Evolutionary conservation across 768 basidiomycete genomes (phyloP).

Genomic region (Crepidotus variabilis): DNA sequence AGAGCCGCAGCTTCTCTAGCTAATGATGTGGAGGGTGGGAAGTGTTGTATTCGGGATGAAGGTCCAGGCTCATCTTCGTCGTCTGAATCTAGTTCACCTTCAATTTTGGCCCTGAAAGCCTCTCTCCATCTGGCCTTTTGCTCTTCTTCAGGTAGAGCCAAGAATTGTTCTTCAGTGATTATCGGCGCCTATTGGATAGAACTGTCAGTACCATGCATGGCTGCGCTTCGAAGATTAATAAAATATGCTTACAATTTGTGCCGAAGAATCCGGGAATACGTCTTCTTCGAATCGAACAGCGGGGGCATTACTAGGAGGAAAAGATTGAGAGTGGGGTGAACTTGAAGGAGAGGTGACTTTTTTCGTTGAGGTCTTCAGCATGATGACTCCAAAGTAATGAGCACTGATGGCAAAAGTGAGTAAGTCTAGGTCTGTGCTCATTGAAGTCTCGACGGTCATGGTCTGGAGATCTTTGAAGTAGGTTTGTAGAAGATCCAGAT

Average conservation of each 20-base stretch:
- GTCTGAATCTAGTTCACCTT: slow-evolving; percentile 10
- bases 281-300: not conserved
- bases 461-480: slow-evolving; percentile 41
- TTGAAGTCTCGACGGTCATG: slow-evolving; percentile 34
- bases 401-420: slow-evolving; percentile 35
- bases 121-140: slow-evolving; percentile 14
- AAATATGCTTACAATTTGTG: not conserved
- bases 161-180: slow-evolving; percentile 5
- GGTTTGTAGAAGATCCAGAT: slow-evolving; percentile 27
- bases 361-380: slow-evolving; percentile 7
- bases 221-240: not conserved
- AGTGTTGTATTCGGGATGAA: not conserved
- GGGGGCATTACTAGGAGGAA: not conserved
- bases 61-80: slow-evolving; percentile 2
- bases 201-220: not conserved
- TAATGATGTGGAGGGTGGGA: not conserved
- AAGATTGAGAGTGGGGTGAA: not conserved
- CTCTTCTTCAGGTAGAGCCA: slow-evolving; percentile 14
- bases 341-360: slow-evolving; percentile 5
- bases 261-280: not conserved
- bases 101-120: slow-evolving; percentile 15
- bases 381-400: slow-evolving; percentile 40
- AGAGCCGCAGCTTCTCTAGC: not conserved
- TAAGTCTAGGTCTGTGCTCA: slow-evolving; percentile 31
- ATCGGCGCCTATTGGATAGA: not conserved